Evolutionary conservation across 257 asterid genomes (phyloP).

Genomic region (Capsicum pubescens): DNA sequence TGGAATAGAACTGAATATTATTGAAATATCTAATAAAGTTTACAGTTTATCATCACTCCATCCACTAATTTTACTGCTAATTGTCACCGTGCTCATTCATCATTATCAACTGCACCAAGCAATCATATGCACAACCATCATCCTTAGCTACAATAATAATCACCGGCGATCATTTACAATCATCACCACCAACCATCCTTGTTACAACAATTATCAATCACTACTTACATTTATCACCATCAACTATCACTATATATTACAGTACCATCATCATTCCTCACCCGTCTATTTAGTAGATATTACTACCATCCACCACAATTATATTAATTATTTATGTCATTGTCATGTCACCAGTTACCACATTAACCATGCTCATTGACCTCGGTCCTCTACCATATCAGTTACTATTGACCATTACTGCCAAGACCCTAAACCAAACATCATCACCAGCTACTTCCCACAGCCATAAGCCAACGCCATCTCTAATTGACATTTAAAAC

Average conservation of each 20-base stretch:
- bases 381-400: not conserved
- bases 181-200: not conserved
- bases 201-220: not conserved
- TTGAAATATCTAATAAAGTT: no score
- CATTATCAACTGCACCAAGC: not conserved
- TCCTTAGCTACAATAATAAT: no score
- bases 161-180: not conserved
- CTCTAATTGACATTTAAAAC: not conserved
- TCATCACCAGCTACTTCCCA: not conserved
- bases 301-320: not conserved
- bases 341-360: no score
- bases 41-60: no score
- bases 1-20: no score
- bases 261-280: not conserved
- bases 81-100: no score
- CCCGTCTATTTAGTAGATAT: not conserved
- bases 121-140: not conserved
- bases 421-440: not conserved
- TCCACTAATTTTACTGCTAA: no score
- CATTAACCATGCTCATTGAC: not conserved
- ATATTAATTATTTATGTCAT: not conserved
- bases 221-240: not conserved
- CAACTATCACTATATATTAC: not conserved
- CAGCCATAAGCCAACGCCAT: not conserved
- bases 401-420: not conserved